Evolutionary conservation across 192 early-diverging fungal genomes (phyloP).

Genomic region (Gryganskiella cystojenkinii): DNA sequence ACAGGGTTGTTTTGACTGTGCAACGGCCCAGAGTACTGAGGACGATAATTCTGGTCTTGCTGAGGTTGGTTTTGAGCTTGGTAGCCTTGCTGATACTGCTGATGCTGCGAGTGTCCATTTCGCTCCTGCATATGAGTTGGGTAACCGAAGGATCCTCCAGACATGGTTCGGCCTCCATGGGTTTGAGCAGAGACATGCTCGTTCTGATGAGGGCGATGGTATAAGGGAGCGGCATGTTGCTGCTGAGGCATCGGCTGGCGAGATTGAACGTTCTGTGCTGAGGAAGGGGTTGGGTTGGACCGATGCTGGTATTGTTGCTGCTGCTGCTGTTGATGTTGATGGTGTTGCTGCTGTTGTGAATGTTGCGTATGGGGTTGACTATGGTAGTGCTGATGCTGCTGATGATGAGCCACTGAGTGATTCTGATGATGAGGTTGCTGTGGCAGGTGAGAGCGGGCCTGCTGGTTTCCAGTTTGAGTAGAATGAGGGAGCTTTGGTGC

Average conservation of each 20-base stretch:
- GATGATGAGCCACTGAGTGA: neutral
- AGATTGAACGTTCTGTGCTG: neutral
- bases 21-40: no score
- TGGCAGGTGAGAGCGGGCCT: neutral
- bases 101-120: no score
- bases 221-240: neutral
- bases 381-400: slow-evolving; percentile 1
- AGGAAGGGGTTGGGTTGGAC: neutral
- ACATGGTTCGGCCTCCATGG: no score
- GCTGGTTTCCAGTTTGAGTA: neutral
- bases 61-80: no score
- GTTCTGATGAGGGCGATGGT: neutral
- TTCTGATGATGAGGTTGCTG: neutral
- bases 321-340: neutral
- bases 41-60: no score
- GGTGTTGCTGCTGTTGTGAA: neutral
- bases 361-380: neutral
- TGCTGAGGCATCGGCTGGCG: neutral
- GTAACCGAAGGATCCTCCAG: no score
- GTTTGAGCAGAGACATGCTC: no score
- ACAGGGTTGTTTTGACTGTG: no score
- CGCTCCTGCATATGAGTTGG: no score
- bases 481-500: no score
- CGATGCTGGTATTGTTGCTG: neutral
- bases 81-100: no score